A percentile compares a stretch with the other conserved stretches of the same genome.
Evolutionary conservation across 2,329 filamentous ascomycete species (phyloP).

Genomic region (Pezicula neosporulosa): DNA sequence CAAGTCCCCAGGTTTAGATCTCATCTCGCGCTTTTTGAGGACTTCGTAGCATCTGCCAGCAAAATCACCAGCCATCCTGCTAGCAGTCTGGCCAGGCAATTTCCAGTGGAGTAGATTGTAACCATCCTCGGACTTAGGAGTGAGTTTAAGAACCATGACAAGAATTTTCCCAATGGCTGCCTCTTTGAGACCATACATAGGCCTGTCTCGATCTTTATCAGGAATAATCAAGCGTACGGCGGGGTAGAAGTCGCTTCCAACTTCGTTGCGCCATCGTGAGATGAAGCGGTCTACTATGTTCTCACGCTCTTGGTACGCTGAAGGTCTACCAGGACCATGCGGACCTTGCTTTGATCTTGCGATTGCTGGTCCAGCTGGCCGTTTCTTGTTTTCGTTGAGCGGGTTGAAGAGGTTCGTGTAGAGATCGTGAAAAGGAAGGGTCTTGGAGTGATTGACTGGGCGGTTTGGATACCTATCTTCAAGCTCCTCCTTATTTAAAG

Average conservation of each 20-base stretch:
- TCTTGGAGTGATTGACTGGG: constrained; percentile 75
- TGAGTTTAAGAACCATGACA: constrained; percentile 90
- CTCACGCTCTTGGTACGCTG: constrained; percentile 73
- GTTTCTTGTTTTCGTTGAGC: constrained; percentile 70
- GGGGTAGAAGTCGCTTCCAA: constrained; percentile 90
- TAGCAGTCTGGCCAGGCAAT: constrained; percentile 67
- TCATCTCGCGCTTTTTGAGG: constrained; percentile 77
- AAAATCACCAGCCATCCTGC: constrained; percentile 81
- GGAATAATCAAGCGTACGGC: constrained; percentile 88
- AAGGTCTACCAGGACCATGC: constrained; percentile 52
- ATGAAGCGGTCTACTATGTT: constrained; percentile 86
- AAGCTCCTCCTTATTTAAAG: constrained; percentile 23
- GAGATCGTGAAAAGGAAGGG: constrained; percentile 78
- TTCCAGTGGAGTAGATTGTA: constrained; percentile 90
- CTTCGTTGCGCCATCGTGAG: constrained; percentile 78
- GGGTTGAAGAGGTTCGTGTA: constrained; percentile 80
- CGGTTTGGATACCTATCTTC: constrained; percentile 63
- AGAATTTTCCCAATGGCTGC: constrained; percentile 84
- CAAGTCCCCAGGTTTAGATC: constrained; percentile 71
- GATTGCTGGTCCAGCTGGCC: constrained; percentile 43
- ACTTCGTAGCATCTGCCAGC: constrained; percentile 85
- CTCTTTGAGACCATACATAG: constrained; percentile 93
- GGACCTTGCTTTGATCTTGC: constrained; percentile 57
- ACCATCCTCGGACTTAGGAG: constrained; percentile 85
- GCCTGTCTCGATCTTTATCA: constrained; percentile 87